These are phyloP conservation scores for Fusarium phyllophilum DNA, from an alignment of 2,329 filamentous ascomycete genomes.

Conservation along the genomic window DNA sequence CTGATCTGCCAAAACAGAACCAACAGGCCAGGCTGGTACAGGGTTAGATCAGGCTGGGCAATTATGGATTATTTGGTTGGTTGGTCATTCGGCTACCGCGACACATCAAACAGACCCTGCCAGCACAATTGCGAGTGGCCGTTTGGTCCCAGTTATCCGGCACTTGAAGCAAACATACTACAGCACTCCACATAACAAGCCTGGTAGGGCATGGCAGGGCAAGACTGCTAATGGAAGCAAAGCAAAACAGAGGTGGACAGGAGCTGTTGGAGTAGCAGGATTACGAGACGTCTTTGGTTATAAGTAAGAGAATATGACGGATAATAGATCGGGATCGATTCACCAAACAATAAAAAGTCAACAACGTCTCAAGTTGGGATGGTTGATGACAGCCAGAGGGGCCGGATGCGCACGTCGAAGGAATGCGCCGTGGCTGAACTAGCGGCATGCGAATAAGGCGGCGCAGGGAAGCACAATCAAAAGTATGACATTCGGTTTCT, in stretches of 20 bases:
- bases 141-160: conserved; percentile 25
- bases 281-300: not conserved
- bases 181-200: conserved; percentile 4
- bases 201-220: not conserved
- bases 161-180: conserved; percentile 32
- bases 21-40: conserved; percentile 23
- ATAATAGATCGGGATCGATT: conserved; percentile 2
- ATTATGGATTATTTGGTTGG: conserved; percentile 23
- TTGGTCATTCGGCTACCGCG: conserved; percentile 16
- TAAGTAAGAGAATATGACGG: not conserved
- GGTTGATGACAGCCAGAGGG: conserved; percentile 1
- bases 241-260: conserved; percentile 1
- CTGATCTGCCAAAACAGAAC: conserved; percentile 29
- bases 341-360: not conserved
- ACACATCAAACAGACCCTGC: conserved; percentile 31
- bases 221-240: not conserved
- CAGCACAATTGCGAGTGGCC: conserved; percentile 20
- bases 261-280: not conserved
- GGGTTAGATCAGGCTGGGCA: conserved; percentile 29
- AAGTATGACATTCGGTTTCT: conserved; percentile 33
- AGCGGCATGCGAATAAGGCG: conserved; percentile 38
- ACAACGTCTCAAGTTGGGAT: conserved; percentile 22
- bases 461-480: conserved; percentile 32
- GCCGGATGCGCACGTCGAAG: conserved; percentile 34
- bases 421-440: conserved; percentile 42